These are phyloP conservation scores for Lagerstroemia speciosa DNA, from an alignment of 345 rosid genomes.

Conservation along the genomic window DNA sequence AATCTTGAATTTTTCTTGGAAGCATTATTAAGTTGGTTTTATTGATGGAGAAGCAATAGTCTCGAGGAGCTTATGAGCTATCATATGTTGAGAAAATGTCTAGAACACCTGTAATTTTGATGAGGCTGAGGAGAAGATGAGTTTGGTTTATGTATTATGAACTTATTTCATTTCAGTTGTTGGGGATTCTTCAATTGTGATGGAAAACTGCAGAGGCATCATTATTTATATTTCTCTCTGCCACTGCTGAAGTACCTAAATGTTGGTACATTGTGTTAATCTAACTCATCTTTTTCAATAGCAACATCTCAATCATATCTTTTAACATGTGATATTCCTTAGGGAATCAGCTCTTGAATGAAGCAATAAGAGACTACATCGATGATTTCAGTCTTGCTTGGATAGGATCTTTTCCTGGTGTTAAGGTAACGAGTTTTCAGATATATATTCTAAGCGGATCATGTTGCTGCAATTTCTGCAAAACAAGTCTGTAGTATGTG, in stretches of 20 bases:
- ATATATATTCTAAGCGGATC: neutral
- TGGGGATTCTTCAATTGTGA: neutral
- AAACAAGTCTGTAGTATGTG: neutral
- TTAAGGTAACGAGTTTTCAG: constrained; percentile 11
- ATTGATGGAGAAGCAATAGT: neutral
- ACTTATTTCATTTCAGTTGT: neutral
- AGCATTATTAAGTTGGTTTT: neutral
- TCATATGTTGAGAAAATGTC: neutral
- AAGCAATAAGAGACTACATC: constrained; percentile 17
- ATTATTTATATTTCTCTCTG: neutral
- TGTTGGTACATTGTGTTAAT: neutral
- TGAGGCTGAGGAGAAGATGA: neutral
- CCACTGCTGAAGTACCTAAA: neutral
- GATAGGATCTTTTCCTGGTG: constrained; percentile 25
- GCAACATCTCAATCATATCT: neutral
- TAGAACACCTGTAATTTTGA: neutral
- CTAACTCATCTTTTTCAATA: neutral
- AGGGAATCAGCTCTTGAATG: constrained; percentile 21
- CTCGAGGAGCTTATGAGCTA: neutral
- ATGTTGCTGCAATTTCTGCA: neutral
- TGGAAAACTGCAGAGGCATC: neutral
- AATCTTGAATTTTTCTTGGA: neutral
- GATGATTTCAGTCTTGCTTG: constrained; percentile 26
- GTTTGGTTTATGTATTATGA: neutral
- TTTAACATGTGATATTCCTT: constrained; percentile 5